Evolutionary conservation across 202 grass and related monocot species (phyloP).

Genomic region (Hordeum pubiflorum): DNA sequence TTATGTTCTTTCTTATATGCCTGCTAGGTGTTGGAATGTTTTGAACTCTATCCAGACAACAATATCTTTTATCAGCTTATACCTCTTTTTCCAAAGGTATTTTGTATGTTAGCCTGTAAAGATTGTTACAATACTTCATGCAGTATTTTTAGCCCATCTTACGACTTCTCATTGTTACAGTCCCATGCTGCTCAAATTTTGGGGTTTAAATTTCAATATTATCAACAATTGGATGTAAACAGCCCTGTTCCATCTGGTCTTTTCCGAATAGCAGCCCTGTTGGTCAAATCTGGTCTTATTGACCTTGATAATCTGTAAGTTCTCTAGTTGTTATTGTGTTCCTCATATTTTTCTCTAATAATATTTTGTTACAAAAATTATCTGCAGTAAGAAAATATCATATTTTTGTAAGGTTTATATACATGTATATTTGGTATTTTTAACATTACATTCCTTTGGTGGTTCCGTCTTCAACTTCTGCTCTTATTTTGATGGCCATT

Average conservation of each 20-base stretch:
- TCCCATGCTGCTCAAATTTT: slow-evolving; percentile 95
- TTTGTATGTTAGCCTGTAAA: slow-evolving; percentile 10
- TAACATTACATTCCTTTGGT: background rate
- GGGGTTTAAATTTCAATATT: slow-evolving; percentile 98
- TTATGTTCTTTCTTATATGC: slow-evolving; percentile 28
- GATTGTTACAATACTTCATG: slow-evolving; percentile 2
- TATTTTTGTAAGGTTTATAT: background rate
- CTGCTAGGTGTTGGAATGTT: slow-evolving; percentile 82
- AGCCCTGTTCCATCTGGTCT: slow-evolving; percentile 62
- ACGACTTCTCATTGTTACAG: slow-evolving; percentile 40
- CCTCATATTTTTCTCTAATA: background rate
- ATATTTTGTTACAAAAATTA: background rate
- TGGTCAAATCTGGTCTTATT: slow-evolving; percentile 86
- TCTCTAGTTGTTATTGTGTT: background rate
- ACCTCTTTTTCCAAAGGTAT: slow-evolving; percentile 99
- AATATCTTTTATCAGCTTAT: slow-evolving; percentile 78
- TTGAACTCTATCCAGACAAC: slow-evolving; percentile 82
- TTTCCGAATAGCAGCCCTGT: slow-evolving; percentile 68
- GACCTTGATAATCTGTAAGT: slow-evolving; percentile 91
- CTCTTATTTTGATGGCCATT: background rate
- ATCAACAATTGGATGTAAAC: slow-evolving; percentile 88
- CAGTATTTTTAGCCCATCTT: background rate
- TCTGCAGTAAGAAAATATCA: slow-evolving; percentile 4
- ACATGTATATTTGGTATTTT: background rate
- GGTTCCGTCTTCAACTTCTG: background rate